Percentiles rank a stretch among this genome's conserved stretches.
Evolutionary conservation across 306 rosid genomes (phyloP).

Genomic region (Cicer arietinum): DNA sequence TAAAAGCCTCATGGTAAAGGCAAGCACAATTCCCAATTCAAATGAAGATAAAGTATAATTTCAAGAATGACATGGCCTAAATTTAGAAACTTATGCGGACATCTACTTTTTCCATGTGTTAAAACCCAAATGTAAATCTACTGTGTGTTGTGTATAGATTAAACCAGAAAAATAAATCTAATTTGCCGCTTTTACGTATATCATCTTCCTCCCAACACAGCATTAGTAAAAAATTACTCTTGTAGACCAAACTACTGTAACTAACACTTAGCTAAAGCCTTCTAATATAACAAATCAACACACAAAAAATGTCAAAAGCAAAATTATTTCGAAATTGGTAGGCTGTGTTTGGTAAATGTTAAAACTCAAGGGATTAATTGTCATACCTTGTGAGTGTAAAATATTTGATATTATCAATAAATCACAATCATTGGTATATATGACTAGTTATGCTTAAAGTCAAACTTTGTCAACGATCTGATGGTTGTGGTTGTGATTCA

Average conservation of each 20-base stretch:
- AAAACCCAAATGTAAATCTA: conserved; percentile 31
- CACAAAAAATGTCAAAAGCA: conserved; percentile 1
- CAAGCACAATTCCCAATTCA: conserved; percentile 27
- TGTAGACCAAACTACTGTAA: background rate
- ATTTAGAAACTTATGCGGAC: conserved; percentile 21
- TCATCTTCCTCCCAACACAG: background rate
- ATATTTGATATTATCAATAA: too few species aligned
- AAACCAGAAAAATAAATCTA: background rate
- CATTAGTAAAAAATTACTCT: background rate
- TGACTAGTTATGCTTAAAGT: too few species aligned
- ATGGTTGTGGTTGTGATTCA: too few species aligned
- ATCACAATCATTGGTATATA: too few species aligned
- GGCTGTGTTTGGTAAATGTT: background rate
- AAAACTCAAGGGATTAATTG: background rate
- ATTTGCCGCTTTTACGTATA: background rate
- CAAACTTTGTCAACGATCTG: too few species aligned
- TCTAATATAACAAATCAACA: background rate
- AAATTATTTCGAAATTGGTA: background rate
- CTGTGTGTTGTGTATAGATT: background rate
- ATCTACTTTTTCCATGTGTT: background rate
- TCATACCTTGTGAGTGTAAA: too few species aligned
- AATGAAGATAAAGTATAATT: conserved; percentile 12
- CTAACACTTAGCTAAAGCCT: conserved; percentile 26
- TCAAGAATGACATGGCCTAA: conserved; percentile 11
- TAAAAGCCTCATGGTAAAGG: conserved; percentile 21